A percentile compares a stretch with the other conserved stretches of the same genome.
Evolutionary conservation across 139 green algal species (phyloP).

Genomic region (Zygnema circumcarinatum): DNA sequence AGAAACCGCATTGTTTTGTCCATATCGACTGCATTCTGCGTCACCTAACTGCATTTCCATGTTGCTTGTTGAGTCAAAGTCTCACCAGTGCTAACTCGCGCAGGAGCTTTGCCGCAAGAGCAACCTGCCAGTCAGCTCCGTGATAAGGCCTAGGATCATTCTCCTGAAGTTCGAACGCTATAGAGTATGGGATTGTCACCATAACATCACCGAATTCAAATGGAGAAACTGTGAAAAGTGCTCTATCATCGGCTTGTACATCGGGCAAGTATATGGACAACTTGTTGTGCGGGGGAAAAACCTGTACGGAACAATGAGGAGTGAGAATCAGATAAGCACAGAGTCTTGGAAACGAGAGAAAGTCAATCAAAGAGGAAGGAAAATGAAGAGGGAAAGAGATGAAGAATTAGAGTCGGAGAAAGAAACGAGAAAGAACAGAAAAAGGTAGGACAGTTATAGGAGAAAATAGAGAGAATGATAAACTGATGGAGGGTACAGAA

Average conservation of each 20-base stretch:
- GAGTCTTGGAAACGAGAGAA: no score
- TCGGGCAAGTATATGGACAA: neutral
- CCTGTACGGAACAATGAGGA: neutral
- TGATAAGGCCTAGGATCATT: neutral
- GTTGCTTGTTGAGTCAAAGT: no score
- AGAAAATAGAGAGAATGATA: no score
- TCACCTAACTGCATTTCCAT: no score
- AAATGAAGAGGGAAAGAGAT: neutral
- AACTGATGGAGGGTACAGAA: no score
- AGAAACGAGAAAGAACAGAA: no score
- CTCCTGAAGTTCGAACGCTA: neutral
- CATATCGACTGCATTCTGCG: no score
- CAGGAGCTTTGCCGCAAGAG: slow-evolving; percentile 7
- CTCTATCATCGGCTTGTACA: neutral
- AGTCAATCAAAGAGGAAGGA: neutral
- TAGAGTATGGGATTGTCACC: slow-evolving; percentile 2
- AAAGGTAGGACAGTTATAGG: neutral
- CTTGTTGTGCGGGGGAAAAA: neutral
- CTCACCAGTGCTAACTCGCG: slow-evolving; percentile 8
- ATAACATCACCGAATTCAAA: neutral
- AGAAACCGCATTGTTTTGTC: no score
- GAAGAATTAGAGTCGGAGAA: neutral
- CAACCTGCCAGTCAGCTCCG: neutral
- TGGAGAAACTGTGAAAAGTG: neutral
- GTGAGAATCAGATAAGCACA: no score